Evolutionary conservation across 352 stramenopile species (phyloP).

Genomic region (Nothophytophthora sp.): DNA sequence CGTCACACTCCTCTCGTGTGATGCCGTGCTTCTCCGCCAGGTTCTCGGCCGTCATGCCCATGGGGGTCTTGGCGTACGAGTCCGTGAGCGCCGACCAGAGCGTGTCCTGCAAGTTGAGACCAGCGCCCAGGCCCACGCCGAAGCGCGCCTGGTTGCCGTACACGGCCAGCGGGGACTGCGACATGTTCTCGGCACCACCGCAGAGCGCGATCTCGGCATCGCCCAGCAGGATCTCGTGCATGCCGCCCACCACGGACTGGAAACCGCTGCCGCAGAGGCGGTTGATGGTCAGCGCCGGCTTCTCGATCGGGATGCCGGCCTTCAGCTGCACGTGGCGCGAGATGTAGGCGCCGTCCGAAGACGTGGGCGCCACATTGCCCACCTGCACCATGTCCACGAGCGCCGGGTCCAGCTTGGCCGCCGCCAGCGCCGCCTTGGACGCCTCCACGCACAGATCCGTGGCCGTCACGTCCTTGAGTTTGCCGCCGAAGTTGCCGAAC

Average conservation of each 20-base stretch:
- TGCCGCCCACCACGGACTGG: slow-evolving; percentile 93
- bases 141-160: slow-evolving; percentile 93
- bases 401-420: slow-evolving; percentile 82
- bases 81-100: slow-evolving; percentile 98
- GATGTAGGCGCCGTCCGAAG: slow-evolving; percentile 93
- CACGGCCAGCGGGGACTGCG: slow-evolving; percentile 90
- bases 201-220: slow-evolving; percentile 91
- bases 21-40: slow-evolving; percentile 96
- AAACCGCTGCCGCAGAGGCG: slow-evolving; percentile 97
- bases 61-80: slow-evolving; percentile 93
- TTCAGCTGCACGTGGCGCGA: slow-evolving; percentile 95
- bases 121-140: slow-evolving; percentile 91
- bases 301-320: slow-evolving; percentile 84
- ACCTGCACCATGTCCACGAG: slow-evolving; percentile 94
- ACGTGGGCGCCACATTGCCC: slow-evolving; percentile 97
- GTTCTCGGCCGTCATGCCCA: slow-evolving; percentile 99
- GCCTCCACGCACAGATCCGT: slow-evolving; percentile 91
- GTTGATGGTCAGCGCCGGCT: slow-evolving; percentile 97
- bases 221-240: slow-evolving; percentile 91
- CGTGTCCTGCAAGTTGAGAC: slow-evolving; percentile 94
- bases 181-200: slow-evolving; percentile 97
- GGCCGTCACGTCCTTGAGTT: slow-evolving; percentile 91
- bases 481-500: slow-evolving; percentile 95
- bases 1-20: slow-evolving; percentile 94
- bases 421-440: slow-evolving; percentile 83